Evolutionary conservation across 495 filamentous ascomycete species (phyloP).

Genomic region (Aspergillus taichungensis): DNA sequence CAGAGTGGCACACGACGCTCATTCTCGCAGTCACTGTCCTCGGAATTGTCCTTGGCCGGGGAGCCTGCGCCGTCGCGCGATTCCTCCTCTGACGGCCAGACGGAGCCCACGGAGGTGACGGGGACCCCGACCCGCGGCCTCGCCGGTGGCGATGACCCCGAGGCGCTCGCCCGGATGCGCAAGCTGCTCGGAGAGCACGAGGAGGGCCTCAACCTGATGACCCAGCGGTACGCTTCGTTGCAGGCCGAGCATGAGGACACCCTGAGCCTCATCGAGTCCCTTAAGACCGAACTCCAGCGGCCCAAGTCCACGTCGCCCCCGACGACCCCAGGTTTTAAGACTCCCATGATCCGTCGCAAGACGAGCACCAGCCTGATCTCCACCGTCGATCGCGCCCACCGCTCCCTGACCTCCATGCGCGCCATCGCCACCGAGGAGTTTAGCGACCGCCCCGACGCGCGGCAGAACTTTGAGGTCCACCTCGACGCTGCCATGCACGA

Average conservation of each 20-base stretch:
- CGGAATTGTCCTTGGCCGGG: constrained; percentile 91
- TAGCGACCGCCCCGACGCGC: constrained; percentile 66
- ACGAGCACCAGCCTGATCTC: constrained; percentile 82
- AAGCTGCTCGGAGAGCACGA: constrained; percentile 68
- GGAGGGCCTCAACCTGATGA: constrained; percentile 57
- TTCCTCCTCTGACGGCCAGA: constrained; percentile 47
- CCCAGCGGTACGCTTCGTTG: constrained; percentile 69
- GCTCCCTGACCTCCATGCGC: constrained; percentile 81
- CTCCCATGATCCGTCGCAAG: constrained; percentile 71
- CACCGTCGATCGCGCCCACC: constrained; percentile 81
- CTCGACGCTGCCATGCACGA: constrained; percentile 91
- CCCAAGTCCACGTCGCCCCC: constrained; percentile 61
- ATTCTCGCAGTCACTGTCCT: constrained; percentile 90
- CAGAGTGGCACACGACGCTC: constrained; percentile 72
- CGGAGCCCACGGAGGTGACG: constrained; percentile 14
- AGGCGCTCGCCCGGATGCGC: constrained; percentile 65
- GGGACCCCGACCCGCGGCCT: no score
- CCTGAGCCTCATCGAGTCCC: constrained; percentile 75
- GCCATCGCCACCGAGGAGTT: constrained; percentile 83
- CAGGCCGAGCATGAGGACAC: constrained; percentile 74
- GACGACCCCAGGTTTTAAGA: constrained; percentile 43
- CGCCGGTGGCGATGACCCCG: constrained; percentile 16
- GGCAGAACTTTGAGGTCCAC: constrained; percentile 90
- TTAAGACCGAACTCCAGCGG: constrained; percentile 77
- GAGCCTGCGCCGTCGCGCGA: constrained; percentile 63